A percentile compares a stretch with the other conserved stretches of the same genome.
Evolutionary conservation across 768 basidiomycete genomes (phyloP).

Genomic region (Hemileccinum rubropunctum): DNA sequence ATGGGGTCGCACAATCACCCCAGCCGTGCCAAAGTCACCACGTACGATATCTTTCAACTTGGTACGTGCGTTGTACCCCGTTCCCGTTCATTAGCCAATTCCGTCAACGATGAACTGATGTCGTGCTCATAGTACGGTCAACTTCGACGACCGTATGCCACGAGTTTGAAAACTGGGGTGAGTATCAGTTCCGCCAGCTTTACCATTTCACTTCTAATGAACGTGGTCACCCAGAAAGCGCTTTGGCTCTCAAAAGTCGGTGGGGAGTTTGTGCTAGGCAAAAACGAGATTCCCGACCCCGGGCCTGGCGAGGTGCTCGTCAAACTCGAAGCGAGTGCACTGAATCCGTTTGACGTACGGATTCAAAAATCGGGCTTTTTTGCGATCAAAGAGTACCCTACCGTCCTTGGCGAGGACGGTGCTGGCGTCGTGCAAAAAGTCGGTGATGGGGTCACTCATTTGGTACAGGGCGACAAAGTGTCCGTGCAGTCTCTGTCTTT

Average conservation of each 20-base stretch:
- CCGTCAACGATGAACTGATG: not conserved
- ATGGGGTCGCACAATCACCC: too few relatives aligned
- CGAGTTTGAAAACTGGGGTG: not conserved
- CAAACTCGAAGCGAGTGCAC: constrained; percentile 36
- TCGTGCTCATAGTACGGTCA: not conserved
- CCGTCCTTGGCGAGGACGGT: constrained; percentile 36
- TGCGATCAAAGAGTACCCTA: constrained; percentile 34
- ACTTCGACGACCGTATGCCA: not conserved
- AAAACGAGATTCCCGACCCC: constrained; percentile 31
- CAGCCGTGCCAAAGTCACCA: too few relatives aligned
- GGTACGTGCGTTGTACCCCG: too few relatives aligned
- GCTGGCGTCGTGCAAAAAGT: constrained; percentile 39
- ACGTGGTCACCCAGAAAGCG: constrained; percentile 8
- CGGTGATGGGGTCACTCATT: constrained; percentile 33
- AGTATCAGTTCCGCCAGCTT: too few relatives aligned
- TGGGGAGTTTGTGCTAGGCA: constrained; percentile 5
- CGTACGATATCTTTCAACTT: too few relatives aligned
- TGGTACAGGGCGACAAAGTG: constrained; percentile 34
- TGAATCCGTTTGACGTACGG: constrained; percentile 43
- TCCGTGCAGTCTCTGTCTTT: not conserved
- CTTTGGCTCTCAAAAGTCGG: constrained; percentile 19
- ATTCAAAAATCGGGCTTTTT: constrained; percentile 6
- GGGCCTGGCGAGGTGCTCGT: constrained; percentile 43
- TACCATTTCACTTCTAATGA: too few relatives aligned
- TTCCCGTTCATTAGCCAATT: too few relatives aligned